A percentile compares a stretch with the other conserved stretches of the same genome.
Evolutionary conservation across 2,329 filamentous ascomycete genomes (phyloP).

Genomic region (Colletotrichum chlorophyti): DNA sequence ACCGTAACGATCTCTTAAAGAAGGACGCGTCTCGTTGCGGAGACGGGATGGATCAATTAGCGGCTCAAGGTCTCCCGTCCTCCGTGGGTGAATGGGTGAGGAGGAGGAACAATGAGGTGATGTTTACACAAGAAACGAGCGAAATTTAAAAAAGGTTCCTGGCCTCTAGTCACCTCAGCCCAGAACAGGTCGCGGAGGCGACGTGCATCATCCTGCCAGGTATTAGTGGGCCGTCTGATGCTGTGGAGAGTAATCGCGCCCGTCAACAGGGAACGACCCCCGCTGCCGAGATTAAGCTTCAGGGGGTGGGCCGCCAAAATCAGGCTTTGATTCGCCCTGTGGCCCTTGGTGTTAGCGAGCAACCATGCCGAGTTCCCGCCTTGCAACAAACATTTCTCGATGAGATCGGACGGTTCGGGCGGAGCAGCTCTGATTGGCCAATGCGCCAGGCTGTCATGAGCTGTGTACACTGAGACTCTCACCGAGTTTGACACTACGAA

Average conservation of each 20-base stretch:
- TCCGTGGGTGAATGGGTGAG: not conserved
- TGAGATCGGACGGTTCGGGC: not conserved
- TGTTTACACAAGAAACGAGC: conserved; percentile 13
- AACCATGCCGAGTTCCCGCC: conserved; percentile 7
- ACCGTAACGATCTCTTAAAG: not conserved
- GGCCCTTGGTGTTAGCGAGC: not conserved
- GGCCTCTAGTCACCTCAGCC: not conserved
- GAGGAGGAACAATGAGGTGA: not conserved
- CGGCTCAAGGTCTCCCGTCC: conserved; percentile 9
- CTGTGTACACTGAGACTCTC: no score
- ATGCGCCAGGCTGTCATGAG: no score
- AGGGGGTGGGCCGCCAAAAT: conserved; percentile 10
- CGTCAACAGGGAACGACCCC: conserved; percentile 4
- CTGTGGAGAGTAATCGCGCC: conserved; percentile 3
- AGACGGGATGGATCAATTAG: not conserved
- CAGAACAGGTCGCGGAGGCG: conserved; percentile 11
- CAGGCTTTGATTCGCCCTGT: conserved; percentile 22
- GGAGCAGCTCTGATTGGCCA: conserved; percentile 13
- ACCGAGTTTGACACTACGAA: no score
- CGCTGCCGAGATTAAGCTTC: conserved; percentile 24
- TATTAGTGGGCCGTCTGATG: conserved; percentile 2
- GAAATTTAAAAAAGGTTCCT: no score
- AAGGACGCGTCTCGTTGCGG: not conserved
- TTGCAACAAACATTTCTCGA: conserved; percentile 11
- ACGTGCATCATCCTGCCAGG: conserved; percentile 22